Evolutionary conservation across 768 basidiomycete genomes (phyloP).

Genomic region (Amanita molliuscula): DNA sequence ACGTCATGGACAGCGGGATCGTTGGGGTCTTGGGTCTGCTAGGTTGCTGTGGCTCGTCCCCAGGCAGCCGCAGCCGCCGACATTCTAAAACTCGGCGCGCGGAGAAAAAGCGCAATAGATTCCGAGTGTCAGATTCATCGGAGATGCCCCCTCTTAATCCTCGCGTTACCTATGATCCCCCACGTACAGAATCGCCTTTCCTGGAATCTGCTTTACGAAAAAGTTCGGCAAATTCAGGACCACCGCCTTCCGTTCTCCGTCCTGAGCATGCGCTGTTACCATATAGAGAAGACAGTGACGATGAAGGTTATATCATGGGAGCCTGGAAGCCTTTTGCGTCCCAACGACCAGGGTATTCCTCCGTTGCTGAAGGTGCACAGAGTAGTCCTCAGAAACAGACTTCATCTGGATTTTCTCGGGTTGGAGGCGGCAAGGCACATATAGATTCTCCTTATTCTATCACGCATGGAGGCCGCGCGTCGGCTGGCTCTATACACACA

Average conservation of each 20-base stretch:
- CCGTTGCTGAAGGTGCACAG: slow-evolving; percentile 29
- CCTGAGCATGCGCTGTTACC: slow-evolving; percentile 73
- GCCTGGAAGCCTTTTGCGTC: slow-evolving; percentile 77
- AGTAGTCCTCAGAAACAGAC: slow-evolving; percentile 12
- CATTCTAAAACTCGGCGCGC: slow-evolving; percentile 12
- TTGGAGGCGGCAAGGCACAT: slow-evolving; percentile 83
- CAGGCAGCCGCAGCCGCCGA: slow-evolving; percentile 23
- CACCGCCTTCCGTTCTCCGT: slow-evolving; percentile 61
- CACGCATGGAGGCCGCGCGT: slow-evolving; percentile 22
- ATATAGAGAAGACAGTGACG: slow-evolving; percentile 72
- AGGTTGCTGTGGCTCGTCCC: slow-evolving; percentile 46
- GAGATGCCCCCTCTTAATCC: slow-evolving; percentile 35
- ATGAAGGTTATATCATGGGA: slow-evolving; percentile 86
- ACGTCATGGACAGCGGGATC: slow-evolving; percentile 78
- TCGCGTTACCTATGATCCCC: slow-evolving; percentile 16
- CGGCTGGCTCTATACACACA: slow-evolving; percentile 39
- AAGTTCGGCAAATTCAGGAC: slow-evolving; percentile 44
- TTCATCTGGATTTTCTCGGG: slow-evolving; percentile 68
- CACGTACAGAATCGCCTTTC: slow-evolving; percentile 19
- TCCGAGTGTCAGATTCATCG: slow-evolving; percentile 2
- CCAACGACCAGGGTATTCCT: slow-evolving; percentile 32
- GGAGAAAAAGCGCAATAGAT: slow-evolving; percentile 3
- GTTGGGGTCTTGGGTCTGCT: slow-evolving; percentile 70
- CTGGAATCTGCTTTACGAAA: slow-evolving; percentile 29
- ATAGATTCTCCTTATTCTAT: slow-evolving; percentile 83